Evolutionary conservation across 495 filamentous ascomycete genomes (phyloP).

Genomic region (Hypomontagnella monticulosa): DNA sequence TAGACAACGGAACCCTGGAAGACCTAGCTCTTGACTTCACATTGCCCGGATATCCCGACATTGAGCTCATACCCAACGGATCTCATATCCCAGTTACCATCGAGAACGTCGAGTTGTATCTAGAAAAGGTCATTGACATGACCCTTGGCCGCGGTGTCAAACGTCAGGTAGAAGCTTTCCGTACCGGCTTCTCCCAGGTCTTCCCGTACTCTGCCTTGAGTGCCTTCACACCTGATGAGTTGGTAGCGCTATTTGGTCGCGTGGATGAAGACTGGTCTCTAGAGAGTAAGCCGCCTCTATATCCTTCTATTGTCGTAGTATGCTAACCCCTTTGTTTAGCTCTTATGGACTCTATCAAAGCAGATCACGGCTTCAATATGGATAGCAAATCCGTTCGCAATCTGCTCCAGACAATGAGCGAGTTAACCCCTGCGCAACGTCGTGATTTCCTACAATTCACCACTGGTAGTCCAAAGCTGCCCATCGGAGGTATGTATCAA

Average conservation of each 20-base stretch:
- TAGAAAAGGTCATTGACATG: conserved; percentile 90
- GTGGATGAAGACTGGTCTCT: conserved; percentile 98
- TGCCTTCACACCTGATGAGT: conserved; percentile 94
- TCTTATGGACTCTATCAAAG: conserved; percentile 97
- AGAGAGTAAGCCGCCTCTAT: conserved; percentile 74
- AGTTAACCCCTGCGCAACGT: conserved; percentile 75
- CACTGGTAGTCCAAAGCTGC: conserved; percentile 97
- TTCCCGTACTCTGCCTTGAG: conserved; percentile 93
- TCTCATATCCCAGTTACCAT: conserved; percentile 80
- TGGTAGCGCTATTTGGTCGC: conserved; percentile 95
- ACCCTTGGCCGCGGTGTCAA: conserved; percentile 88
- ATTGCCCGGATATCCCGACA: conserved; percentile 87
- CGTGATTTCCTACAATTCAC: conserved; percentile 98
- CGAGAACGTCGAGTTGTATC: conserved; percentile 85
- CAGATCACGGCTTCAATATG: conserved; percentile 99
- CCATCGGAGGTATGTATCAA: conserved; percentile 85
- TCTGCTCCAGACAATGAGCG: conserved; percentile 94
- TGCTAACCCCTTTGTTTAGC: conserved; percentile 62
- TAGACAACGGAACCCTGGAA: conserved; percentile 81
- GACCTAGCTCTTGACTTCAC: conserved; percentile 94
- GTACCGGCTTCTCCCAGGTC: conserved; percentile 90
- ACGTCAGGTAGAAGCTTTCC: conserved; percentile 91
- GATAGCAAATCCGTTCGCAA: conserved; percentile 97
- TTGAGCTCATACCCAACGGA: conserved; percentile 83
- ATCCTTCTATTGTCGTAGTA: not conserved